phyloP scores from a whole-genome alignment of 805 yeast species.

The Kodamaea restingae region DNA sequence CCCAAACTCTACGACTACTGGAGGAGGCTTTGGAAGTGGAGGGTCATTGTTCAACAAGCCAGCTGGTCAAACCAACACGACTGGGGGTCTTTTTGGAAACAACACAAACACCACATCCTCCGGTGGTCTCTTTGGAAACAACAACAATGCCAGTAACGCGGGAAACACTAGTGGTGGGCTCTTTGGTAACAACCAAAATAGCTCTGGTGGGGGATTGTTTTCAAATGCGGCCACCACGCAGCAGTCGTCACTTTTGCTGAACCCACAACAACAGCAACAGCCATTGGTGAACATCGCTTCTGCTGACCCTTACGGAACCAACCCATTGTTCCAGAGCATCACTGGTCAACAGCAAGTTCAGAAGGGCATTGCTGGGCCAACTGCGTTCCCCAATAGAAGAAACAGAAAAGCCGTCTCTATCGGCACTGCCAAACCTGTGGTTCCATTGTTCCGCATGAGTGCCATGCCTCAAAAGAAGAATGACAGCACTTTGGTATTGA shows the following conservation, averaged over 20 bases:
- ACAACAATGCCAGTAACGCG: conserved; percentile 12
- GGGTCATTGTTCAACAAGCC: conserved; percentile 36
- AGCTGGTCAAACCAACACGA: conserved; percentile 21
- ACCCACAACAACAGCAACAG: conserved; percentile 20
- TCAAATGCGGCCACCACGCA: conserved; percentile 13
- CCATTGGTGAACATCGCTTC: conserved; percentile 28
- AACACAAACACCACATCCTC: conserved; percentile 8
- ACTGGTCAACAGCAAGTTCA: conserved; percentile 36
- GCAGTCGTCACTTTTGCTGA: conserved; percentile 12
- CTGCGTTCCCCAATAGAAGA: conserved; percentile 17
- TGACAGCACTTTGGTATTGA: not conserved
- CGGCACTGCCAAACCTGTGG: conserved; percentile 52
- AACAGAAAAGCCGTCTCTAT: conserved; percentile 59
- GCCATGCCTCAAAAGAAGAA: conserved; percentile 16
- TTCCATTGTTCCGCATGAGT: conserved; percentile 45
- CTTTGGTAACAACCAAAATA: conserved; percentile 16
- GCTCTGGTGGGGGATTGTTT: conserved; percentile 4
- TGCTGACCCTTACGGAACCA: conserved; percentile 72
- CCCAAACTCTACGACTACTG: conserved; percentile 21
- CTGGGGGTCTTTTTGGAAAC: conserved; percentile 45
- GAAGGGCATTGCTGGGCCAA: conserved; percentile 21
- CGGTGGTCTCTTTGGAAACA: conserved; percentile 18
- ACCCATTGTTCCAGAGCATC: conserved; percentile 58
- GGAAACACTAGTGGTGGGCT: conserved; percentile 19
- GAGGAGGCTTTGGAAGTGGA: conserved; percentile 42